Evolutionary conservation across 352 stramenopile species (phyloP).

Genomic region (Pythium graminicola): DNA sequence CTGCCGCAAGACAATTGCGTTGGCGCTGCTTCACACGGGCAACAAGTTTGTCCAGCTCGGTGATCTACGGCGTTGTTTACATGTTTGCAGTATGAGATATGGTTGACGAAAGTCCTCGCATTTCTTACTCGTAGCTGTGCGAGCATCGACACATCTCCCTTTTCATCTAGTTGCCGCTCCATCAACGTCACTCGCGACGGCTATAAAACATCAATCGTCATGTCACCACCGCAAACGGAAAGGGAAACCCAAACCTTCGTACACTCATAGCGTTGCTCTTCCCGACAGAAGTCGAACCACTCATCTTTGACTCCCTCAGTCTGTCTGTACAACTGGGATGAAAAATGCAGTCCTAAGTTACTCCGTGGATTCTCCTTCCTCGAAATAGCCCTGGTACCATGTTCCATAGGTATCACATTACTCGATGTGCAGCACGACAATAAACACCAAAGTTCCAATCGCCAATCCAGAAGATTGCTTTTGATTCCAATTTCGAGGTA

Average conservation of each 20-base stretch:
- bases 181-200: conserved; percentile 53
- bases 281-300: conserved; percentile 21
- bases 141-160: conserved; percentile 66
- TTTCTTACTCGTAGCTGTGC: conserved; percentile 48
- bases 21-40: conserved; percentile 61
- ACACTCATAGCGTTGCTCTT: conserved; percentile 38
- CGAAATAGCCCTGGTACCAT: conserved; percentile 1
- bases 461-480: not conserved
- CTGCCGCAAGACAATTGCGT: conserved; percentile 40
- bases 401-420: not conserved
- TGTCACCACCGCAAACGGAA: not conserved
- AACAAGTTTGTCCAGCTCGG: conserved; percentile 67
- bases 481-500: conserved; percentile 1
- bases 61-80: conserved; percentile 32
- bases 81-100: not conserved
- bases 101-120: not conserved
- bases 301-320: not conserved
- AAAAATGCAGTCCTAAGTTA: too few relatives aligned
- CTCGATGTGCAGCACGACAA: not conserved
- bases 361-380: not conserved
- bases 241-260: not conserved
- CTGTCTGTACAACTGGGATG: too few relatives aligned
- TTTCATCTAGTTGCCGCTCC: conserved; percentile 62
- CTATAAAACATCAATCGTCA: conserved; percentile 20
- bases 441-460: not conserved